Conservation (phyloP, 1,284 basidiomycete genomes). For the Ganoderma sinense region DNA sequence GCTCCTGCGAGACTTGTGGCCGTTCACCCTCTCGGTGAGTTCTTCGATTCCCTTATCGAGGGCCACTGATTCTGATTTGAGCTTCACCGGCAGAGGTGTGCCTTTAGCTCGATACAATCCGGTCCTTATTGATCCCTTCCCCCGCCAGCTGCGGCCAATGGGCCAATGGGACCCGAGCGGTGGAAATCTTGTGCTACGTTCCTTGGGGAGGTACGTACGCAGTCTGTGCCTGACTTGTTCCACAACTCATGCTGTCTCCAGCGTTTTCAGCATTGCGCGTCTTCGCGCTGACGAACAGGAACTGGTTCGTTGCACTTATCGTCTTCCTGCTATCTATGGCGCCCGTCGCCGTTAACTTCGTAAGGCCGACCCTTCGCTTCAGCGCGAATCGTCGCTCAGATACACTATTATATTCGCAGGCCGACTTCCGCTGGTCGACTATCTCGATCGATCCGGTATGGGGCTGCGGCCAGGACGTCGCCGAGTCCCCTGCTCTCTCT, state of each 20-base stretch:
- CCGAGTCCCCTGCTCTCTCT: neutral
- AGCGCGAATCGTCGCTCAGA: neutral
- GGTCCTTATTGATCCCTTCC: too few relatives aligned
- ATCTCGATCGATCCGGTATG: neutral
- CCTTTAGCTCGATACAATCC: neutral
- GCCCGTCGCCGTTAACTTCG: conserved; percentile 15
- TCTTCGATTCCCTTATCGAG: neutral
- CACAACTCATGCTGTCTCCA: neutral
- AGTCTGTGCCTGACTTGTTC: neutral
- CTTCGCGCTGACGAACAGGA: conserved; percentile 11
- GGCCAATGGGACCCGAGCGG: conserved; percentile 7
- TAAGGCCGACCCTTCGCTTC: neutral
- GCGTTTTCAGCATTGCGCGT: conserved; percentile 19
- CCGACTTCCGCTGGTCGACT: neutral
- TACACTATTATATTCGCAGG: neutral
- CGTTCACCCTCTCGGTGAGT: conserved; percentile 4
- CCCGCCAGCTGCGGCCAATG: conserved; percentile 9
- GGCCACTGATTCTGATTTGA: neutral
- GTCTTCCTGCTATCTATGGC: conserved; percentile 11
- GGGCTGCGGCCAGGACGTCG: neutral
- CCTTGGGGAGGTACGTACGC: conserved; percentile 7
- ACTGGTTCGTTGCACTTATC: neutral
- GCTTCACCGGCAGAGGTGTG: neutral
- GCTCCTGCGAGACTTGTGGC: neutral
- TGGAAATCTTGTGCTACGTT: conserved; percentile 10